Percentiles rank a stretch among this genome's conserved stretches.
These are phyloP conservation scores for Zasmidium cellare DNA, from an alignment of 2,329 filamentous ascomycete species.

Conservation along the genomic window DNA sequence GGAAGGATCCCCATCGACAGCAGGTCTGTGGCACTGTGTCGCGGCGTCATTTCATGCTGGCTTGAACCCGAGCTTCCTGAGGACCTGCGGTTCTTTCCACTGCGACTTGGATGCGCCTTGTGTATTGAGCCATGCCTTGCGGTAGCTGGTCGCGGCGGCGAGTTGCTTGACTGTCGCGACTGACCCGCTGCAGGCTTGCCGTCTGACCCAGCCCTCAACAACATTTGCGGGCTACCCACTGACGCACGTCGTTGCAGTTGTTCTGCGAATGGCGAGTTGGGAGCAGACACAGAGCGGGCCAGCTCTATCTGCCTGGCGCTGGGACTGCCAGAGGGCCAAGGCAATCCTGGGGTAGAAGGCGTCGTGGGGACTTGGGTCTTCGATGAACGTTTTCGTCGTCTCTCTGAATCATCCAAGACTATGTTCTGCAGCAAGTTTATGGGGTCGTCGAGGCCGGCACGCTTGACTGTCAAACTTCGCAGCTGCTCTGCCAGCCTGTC, in stretches of 20 bases:
- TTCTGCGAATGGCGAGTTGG: conserved; percentile 59
- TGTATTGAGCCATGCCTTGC: conserved; percentile 64
- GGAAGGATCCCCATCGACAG: conserved; percentile 71
- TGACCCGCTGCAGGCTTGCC: conserved; percentile 35
- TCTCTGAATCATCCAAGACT: conserved; percentile 94
- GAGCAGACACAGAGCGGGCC: conserved; percentile 67
- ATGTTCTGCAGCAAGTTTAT: conserved; percentile 89
- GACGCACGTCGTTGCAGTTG: conserved; percentile 48
- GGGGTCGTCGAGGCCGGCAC: conserved; percentile 84
- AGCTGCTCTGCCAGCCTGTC: conserved; percentile 90
- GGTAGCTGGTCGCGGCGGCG: conserved; percentile 73
- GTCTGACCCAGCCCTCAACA: conserved; percentile 59
- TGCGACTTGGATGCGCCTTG: conserved; percentile 58
- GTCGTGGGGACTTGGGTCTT: conserved; percentile 72
- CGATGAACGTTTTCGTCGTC: conserved; percentile 75
- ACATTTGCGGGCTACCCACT: conserved; percentile 51
- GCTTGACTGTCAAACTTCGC: conserved; percentile 82
- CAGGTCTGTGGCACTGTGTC: conserved; percentile 76
- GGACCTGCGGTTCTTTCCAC: conserved; percentile 76
- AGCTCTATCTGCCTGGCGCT: conserved; percentile 66
- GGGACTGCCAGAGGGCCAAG: conserved; percentile 64
- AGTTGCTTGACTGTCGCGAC: conserved; percentile 69
- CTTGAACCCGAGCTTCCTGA: conserved; percentile 91
- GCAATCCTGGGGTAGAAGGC: conserved; percentile 59
- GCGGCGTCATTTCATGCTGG: conserved; percentile 55